These are phyloP conservation scores for Candida nitratophila DNA, from an alignment of 805 yeast genomes.

Conservation along the genomic window DNA sequence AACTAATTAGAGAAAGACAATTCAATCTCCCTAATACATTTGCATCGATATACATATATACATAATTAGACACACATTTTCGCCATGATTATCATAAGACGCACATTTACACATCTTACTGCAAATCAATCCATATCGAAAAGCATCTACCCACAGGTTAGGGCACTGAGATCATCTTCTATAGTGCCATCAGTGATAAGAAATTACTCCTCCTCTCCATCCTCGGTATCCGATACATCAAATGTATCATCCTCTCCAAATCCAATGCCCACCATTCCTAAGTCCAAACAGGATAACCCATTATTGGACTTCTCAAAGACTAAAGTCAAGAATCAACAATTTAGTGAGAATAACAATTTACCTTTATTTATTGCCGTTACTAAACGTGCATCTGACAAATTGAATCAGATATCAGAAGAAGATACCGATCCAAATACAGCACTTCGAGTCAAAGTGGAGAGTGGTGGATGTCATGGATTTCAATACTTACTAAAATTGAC, in stretches of 20 bases:
- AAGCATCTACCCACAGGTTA: too few species aligned
- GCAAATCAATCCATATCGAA: too few species aligned
- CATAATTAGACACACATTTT: too few species aligned
- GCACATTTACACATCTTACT: too few species aligned
- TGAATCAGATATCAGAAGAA: constrained; percentile 40
- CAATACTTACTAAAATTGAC: constrained; percentile 73
- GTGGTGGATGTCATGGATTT: constrained; percentile 98
- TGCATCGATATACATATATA: too few species aligned
- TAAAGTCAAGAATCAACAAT: constrained; percentile 24
- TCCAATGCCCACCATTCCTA: too few species aligned
- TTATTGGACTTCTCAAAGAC: constrained; percentile 24
- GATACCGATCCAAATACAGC: constrained; percentile 59
- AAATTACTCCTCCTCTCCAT: neutral
- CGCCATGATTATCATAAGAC: too few species aligned
- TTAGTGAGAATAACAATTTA: constrained; percentile 26
- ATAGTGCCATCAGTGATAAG: neutral
- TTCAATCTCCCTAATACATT: too few species aligned
- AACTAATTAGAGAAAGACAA: too few species aligned
- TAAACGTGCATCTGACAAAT: constrained; percentile 40
- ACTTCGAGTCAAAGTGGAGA: constrained; percentile 70
- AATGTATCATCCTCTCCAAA: neutral
- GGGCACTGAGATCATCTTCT: too few species aligned
- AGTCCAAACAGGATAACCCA: constrained; percentile 4
- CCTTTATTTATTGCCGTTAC: constrained; percentile 42
- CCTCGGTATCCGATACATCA: neutral